Conservation (phyloP, 192 early-diverging fungal genomes). For the Nowakowskiella sp. region DNA sequence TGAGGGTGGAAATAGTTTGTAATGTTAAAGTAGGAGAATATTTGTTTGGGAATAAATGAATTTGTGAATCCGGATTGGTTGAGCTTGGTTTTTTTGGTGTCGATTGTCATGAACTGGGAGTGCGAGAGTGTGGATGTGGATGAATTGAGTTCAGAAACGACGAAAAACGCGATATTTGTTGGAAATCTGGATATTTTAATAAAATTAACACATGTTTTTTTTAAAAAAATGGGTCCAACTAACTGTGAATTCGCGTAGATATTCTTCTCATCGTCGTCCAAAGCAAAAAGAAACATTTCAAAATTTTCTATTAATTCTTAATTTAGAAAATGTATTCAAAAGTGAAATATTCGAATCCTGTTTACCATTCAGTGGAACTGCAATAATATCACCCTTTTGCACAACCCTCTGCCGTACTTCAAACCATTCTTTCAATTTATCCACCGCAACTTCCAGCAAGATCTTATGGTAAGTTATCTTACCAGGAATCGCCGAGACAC, state of each 20-base stretch:
- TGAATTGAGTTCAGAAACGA: constrained; percentile 32
- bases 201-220: constrained; percentile 13
- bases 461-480: no score
- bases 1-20: constrained; percentile 11
- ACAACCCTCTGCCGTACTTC: constrained; percentile 54
- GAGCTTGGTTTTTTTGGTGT: constrained; percentile 48
- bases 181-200: constrained; percentile 1
- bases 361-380: constrained; percentile 54
- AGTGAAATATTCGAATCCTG: background rate
- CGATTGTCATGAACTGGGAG: constrained; percentile 23
- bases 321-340: constrained; percentile 4
- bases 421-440: constrained; percentile 57
- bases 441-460: no score
- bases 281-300: constrained; percentile 37
- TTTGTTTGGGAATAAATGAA: constrained; percentile 38
- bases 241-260: constrained; percentile 23
- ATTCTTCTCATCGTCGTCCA: constrained; percentile 31
- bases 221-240: background rate
- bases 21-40: constrained; percentile 9
- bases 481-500: no score
- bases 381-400: constrained; percentile 59
- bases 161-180: constrained; percentile 43
- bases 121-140: background rate
- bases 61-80: constrained; percentile 56
- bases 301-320: constrained; percentile 16